Percentiles rank a stretch among this genome's conserved stretches.
Evolutionary conservation across 768 basidiomycete species (phyloP).

Genomic region (Mycena filopes): DNA sequence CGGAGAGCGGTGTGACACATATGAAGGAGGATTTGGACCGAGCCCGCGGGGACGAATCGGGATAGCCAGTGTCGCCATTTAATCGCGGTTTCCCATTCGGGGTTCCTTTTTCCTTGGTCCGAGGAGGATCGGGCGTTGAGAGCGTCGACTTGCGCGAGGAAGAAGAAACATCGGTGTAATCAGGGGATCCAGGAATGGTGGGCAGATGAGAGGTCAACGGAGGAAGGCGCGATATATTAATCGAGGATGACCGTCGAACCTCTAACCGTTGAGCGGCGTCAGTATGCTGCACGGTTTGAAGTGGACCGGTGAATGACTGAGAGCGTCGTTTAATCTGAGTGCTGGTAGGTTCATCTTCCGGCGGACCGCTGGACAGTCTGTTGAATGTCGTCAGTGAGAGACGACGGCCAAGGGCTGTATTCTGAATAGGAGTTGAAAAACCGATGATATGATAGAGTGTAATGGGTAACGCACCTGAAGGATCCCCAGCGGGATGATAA

Average conservation of each 20-base stretch:
- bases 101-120: constrained; percentile 48
- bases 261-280: constrained; percentile 36
- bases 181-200: constrained; percentile 77
- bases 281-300: constrained; percentile 34
- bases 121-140: constrained; percentile 43
- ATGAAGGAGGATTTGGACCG: constrained; percentile 66
- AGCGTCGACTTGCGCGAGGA: constrained; percentile 54
- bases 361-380: constrained; percentile 53
- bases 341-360: constrained; percentile 34
- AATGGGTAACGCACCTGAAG: constrained; percentile 74
- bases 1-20: constrained; percentile 63
- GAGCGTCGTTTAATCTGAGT: constrained; percentile 48
- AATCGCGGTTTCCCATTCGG: constrained; percentile 43
- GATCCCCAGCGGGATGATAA: constrained; percentile 91
- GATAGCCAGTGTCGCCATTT: constrained; percentile 39
- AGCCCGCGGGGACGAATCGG: constrained; percentile 56
- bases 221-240: constrained; percentile 44
- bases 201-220: constrained; percentile 58
- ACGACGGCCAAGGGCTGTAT: constrained; percentile 77
- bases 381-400: constrained; percentile 67
- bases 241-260: constrained; percentile 44
- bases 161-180: constrained; percentile 69
- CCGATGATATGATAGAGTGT: constrained; percentile 2
- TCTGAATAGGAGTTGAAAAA: constrained; percentile 50
- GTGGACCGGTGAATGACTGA: constrained; percentile 49